Conservation (phyloP, 176 grass and related monocot species). For the Elymus sibiricus region DNA sequence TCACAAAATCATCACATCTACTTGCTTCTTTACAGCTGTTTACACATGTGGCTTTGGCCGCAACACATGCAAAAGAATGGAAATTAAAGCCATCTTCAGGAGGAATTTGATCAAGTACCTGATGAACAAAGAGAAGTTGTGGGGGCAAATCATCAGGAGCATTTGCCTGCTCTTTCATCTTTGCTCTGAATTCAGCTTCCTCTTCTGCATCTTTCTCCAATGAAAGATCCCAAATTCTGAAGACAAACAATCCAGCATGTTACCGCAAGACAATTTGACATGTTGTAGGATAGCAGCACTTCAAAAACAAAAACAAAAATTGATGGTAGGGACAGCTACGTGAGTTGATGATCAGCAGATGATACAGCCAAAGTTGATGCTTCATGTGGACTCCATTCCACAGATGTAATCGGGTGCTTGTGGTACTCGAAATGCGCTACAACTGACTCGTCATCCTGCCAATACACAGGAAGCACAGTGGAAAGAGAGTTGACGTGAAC, state of each 20-base stretch:
- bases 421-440: constrained; percentile 84
- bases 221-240: constrained; percentile 92
- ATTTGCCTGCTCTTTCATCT: constrained; percentile 80
- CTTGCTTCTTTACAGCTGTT: not conserved
- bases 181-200: constrained; percentile 83
- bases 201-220: constrained; percentile 87
- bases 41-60: not conserved
- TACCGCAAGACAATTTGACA: not conserved
- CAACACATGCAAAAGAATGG: not conserved
- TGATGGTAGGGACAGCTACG: constrained; percentile 31
- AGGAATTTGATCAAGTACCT: constrained; percentile 11
- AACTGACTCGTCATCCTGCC: constrained; percentile 49
- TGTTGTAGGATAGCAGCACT: not conserved
- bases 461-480: not conserved
- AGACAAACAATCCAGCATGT: not conserved
- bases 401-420: constrained; percentile 84
- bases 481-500: not conserved
- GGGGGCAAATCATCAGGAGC: constrained; percentile 85
- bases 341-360: constrained; percentile 83
- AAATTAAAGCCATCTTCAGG: not conserved
- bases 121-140: constrained; percentile 90
- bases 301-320: not conserved
- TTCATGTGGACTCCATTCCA: constrained; percentile 93
- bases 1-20: constrained; percentile 18
- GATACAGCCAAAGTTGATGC: constrained; percentile 81